Base-by-base conservation (phyloP, 176 grass and related monocot species). In the Oryza longistaminata region DNA sequence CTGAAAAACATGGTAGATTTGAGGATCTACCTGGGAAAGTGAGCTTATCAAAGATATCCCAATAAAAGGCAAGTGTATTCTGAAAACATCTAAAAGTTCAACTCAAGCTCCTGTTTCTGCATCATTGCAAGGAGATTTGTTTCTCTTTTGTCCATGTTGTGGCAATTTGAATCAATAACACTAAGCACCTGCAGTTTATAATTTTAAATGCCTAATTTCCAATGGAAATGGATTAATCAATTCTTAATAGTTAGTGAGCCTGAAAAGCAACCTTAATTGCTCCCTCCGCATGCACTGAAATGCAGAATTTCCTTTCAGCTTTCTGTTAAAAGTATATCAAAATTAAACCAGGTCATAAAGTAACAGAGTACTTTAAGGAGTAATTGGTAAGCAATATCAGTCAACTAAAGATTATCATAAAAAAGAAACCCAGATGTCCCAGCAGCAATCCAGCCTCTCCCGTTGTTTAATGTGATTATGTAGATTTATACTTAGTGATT, bases 1-100 rank as follows among this genome's bases (percentile, higher is more conserved):
- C 71, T 43, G 75, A 82, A 81, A 83, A 73, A 43, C 15, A 12
- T 33, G 35, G 71, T 76, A 62, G 22, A 53, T 71, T 61, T 48
- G 48, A 22, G 70, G 35, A 79, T 66, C 21, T 62, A 97, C 95
- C 95, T 95, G 93, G 39, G 96, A 93, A 71, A 88, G 92, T 69
- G 96, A 92, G 78, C 86, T 98, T 91, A 98, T 95, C 75, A 98
- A 90, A 64, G 96, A 98, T 78, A 98, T 89, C 64, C 96, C 96
- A 37, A 98, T 67, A 78, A 92, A 95, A 40, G 91, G 93, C 67
- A 98, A 73, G 68, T 93, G 89, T 87, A 98, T 66, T 80, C 88
- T 98, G 68, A 95, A 66, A 50, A 92, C 70, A 81, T 98, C 85
- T 83, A 76, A 75, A 90, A 93, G 77, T 90, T 87, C 77, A 88